These are phyloP conservation scores for Micractinium sp. DNA, from an alignment of 139 green algal genomes.

Conservation along the genomic window DNA sequence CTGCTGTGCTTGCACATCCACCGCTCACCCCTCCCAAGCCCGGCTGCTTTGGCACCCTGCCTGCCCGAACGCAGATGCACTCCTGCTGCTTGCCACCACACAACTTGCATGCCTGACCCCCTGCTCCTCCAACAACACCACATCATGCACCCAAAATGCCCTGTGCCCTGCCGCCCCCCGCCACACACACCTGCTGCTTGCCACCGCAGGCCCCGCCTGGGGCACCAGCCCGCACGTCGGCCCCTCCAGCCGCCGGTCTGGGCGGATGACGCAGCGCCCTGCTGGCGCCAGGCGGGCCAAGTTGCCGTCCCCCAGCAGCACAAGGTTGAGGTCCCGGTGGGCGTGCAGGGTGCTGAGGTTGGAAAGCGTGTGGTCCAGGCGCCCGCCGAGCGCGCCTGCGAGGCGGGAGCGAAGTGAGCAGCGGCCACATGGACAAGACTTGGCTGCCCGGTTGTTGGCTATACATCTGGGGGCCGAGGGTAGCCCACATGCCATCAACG, in stretches of 20 bases:
- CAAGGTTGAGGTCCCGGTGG: slow-evolving; percentile 72
- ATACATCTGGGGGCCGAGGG: too few species aligned
- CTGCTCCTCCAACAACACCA: not conserved
- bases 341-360: slow-evolving; percentile 85
- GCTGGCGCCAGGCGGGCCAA: slow-evolving; percentile 75
- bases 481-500: too few species aligned
- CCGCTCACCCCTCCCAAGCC: too few species aligned
- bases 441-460: too few species aligned
- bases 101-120: not conserved
- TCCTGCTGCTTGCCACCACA: not conserved
- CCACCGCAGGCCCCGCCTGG: slow-evolving; percentile 58
- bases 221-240: slow-evolving; percentile 89
- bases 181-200: slow-evolving; percentile 44
- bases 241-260: slow-evolving; percentile 70
- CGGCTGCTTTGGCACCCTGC: not conserved
- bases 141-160: not conserved
- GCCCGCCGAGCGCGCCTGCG: slow-evolving; percentile 87
- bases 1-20: not conserved
- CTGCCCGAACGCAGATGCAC: not conserved
- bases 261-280: slow-evolving; percentile 67
- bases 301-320: slow-evolving; percentile 88
- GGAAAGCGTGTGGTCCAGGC: slow-evolving; percentile 92
- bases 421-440: too few species aligned
- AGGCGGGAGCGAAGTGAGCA: too few species aligned
- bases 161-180: not conserved